Conservation (phyloP, 2,329 filamentous ascomycete species). For the Aspergillus awamori region DNA sequence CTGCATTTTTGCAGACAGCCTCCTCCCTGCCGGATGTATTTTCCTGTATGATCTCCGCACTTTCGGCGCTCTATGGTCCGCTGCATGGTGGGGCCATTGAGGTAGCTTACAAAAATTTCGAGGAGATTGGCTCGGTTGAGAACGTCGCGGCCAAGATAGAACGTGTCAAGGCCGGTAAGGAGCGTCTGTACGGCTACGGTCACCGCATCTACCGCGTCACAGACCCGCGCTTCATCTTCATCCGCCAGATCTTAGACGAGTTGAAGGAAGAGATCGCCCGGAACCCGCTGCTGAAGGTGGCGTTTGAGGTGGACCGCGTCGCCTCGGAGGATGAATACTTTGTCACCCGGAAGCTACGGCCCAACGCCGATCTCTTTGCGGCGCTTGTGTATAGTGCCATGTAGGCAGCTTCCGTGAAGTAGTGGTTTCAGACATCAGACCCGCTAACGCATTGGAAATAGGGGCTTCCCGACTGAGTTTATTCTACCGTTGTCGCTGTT, state of each 20-base stretch:
- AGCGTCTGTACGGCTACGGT: constrained; percentile 59
- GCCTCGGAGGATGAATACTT: constrained; percentile 45
- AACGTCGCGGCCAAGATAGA: constrained; percentile 56
- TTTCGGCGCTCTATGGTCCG: constrained; percentile 56
- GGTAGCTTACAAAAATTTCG: constrained; percentile 57
- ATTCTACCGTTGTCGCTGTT: constrained; percentile 7
- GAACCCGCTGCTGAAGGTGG: constrained; percentile 42
- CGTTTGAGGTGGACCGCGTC: constrained; percentile 42
- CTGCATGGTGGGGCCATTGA: constrained; percentile 61
- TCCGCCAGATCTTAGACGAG: constrained; percentile 42
- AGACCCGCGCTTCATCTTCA: constrained; percentile 57
- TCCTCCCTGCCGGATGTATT: constrained; percentile 57
- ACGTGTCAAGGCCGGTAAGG: constrained; percentile 55
- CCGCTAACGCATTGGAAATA: not conserved
- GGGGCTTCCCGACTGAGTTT: constrained; percentile 14
- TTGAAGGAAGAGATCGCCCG: constrained; percentile 19
- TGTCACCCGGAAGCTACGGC: constrained; percentile 36
- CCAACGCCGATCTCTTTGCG: constrained; percentile 46
- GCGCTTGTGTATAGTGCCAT: constrained; percentile 43
- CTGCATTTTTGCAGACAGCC: constrained; percentile 58
- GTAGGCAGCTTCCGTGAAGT: constrained; percentile 20
- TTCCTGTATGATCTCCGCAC: constrained; percentile 53
- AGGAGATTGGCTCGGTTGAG: constrained; percentile 55
- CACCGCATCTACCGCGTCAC: constrained; percentile 52
- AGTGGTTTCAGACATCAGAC: not conserved